Evolutionary conservation across 257 asterid species (phyloP).

Genomic region (Solanum clarkiae): DNA sequence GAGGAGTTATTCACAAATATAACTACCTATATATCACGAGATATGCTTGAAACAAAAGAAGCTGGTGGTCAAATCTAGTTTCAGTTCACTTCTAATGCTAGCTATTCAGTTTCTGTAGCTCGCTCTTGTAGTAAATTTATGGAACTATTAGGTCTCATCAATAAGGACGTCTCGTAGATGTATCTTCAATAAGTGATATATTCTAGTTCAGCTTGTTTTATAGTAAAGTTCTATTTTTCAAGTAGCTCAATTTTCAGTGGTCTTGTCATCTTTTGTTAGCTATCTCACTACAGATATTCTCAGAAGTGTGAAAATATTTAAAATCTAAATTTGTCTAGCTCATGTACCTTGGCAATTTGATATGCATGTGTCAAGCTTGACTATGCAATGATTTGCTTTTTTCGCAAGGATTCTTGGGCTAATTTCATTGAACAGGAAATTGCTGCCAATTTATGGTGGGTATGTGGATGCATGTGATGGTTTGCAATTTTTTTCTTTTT

Average conservation of each 20-base stretch:
- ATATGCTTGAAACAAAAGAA: neutral
- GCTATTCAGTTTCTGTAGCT: neutral
- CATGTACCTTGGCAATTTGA: neutral
- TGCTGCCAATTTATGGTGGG: neutral
- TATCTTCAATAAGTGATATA: neutral
- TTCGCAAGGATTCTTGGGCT: neutral
- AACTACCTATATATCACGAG: neutral
- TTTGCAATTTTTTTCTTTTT: neutral
- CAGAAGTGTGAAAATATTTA: neutral
- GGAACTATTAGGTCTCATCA: neutral
- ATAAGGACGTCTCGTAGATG: neutral
- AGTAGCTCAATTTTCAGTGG: neutral
- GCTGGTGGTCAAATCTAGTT: neutral
- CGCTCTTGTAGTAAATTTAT: neutral
- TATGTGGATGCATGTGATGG: neutral
- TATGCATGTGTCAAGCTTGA: neutral
- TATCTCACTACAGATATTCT: neutral
- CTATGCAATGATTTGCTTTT: neutral
- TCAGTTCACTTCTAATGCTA: neutral
- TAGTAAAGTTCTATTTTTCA: neutral
- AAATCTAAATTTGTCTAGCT: neutral
- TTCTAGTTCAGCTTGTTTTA: neutral
- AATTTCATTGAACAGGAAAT: neutral
- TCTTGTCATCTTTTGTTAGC: neutral
- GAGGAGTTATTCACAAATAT: neutral